Percentiles rank a stretch among this genome's conserved stretches.
These are phyloP conservation scores for Globisporangium paddicum DNA, from an alignment of 352 stramenopile species.

Conservation along the genomic window DNA sequence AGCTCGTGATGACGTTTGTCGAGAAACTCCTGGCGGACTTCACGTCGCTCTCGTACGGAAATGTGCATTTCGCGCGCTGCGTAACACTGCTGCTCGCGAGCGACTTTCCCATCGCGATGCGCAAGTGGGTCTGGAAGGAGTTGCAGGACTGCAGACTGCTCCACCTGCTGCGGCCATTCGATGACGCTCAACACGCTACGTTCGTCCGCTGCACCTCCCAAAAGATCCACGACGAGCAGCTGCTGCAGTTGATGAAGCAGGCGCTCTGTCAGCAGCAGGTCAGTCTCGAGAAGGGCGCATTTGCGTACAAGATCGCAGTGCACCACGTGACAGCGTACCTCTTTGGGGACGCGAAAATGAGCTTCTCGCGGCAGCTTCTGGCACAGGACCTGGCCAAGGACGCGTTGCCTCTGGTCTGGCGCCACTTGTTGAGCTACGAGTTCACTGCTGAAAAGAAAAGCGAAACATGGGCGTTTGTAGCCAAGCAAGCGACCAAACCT, in stretches of 20 bases:
- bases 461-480: neutral
- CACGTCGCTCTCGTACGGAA: constrained; percentile 58
- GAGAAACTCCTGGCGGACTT: constrained; percentile 69
- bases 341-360: constrained; percentile 36
- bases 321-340: constrained; percentile 56
- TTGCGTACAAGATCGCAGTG: constrained; percentile 58
- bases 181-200: constrained; percentile 18
- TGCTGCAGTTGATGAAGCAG: constrained; percentile 45
- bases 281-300: constrained; percentile 26
- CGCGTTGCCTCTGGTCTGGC: constrained; percentile 36
- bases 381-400: constrained; percentile 30
- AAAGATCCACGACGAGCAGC: constrained; percentile 28
- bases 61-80: constrained; percentile 58
- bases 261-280: constrained; percentile 33
- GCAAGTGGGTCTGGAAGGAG: constrained; percentile 72
- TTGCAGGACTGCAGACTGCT: constrained; percentile 45
- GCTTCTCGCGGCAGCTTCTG: constrained; percentile 41
- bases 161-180: constrained; percentile 42
- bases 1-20: constrained; percentile 59
- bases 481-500: neutral
- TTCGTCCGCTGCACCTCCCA: constrained; percentile 30
- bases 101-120: constrained; percentile 52
- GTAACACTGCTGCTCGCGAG: constrained; percentile 52
- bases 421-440: constrained; percentile 50
- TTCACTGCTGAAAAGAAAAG: neutral